Base-by-base conservation (phyloP, 1,284 basidiomycete genomes). In the Porphyrellus sp. region DNA sequence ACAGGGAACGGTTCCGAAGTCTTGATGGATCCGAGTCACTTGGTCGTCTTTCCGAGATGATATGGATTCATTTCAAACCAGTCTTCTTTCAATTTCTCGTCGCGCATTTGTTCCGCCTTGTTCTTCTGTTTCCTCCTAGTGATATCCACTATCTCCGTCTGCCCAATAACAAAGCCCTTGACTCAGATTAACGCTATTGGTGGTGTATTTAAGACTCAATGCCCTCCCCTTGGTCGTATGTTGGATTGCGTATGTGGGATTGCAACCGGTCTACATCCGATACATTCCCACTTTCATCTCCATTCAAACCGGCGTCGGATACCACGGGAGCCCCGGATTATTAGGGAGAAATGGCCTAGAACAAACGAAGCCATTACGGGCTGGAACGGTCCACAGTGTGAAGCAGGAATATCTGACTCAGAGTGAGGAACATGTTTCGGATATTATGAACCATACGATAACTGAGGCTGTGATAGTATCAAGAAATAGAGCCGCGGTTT, bases 11-110 rank as follows among this genome's bases (percentile, higher is more conserved):
- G n/a, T n/a, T n/a, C n/a, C n/a, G n/a, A n/a, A n/a, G n/a, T n/a
- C n/a, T n/a, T n/a, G n/a, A n/a, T n/a, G n/a, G n/a, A n/a, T n/a
- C n/a, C n/a, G n/a, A n/a, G n/a, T n/a, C n/a, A 25, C 38, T 28
- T 24, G 44, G 15, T 24, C 21, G n/a, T 25, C 25, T 27, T 8
- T 11, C 27, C 30, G 37, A 3, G 20, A 33, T 27, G 20, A 23
- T 4, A 38, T 18, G n/a, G 7, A 9, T 45, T 60, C 44, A 53
- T 57, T 38, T 47, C 27, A 28, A 28, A 28, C n/a, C n/a, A 28
- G 15, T 30, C 20, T 33, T n/a, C n/a, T n/a, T n/a, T n/a, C n/a
- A n/a, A n/a, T n/a, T 31, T 16, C 20, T 8, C 30, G 28, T 12
- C 34, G 40, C 51, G 3, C 51, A n/a, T n/a, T n/a, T 34, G 46